Evolutionary conservation across 75 land plant genomes (phyloP).

Genomic region (Chamaecyparis obtusa): DNA sequence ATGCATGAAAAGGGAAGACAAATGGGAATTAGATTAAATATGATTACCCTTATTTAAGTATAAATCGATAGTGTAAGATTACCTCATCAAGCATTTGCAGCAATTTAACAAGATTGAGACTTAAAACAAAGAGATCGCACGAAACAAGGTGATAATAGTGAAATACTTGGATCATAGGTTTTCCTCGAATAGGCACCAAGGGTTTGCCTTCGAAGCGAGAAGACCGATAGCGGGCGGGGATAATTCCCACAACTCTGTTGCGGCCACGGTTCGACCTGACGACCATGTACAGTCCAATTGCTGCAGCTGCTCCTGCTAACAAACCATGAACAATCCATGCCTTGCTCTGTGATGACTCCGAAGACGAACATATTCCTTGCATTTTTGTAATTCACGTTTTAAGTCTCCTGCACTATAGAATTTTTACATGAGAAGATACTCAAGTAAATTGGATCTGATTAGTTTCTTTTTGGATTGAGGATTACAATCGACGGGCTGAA

Average conservation of each 20-base stretch:
- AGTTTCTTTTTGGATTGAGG: neutral
- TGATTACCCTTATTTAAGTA: neutral
- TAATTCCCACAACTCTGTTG: slow-evolving; percentile 82
- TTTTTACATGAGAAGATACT: neutral
- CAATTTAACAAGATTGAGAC: neutral
- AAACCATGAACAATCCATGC: slow-evolving; percentile 55
- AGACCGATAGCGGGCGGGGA: slow-evolving; percentile 92
- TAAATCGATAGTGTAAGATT: neutral
- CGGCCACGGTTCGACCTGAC: slow-evolving; percentile 37
- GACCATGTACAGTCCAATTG: slow-evolving; percentile 17
- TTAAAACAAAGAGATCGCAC: neutral
- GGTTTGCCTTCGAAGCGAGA: slow-evolving; percentile 96
- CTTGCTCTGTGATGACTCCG: slow-evolving; percentile 8
- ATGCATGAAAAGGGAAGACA: neutral
- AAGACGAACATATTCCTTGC: neutral
- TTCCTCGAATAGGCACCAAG: slow-evolving; percentile 81
- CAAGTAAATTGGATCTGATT: neutral
- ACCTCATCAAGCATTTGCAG: neutral
- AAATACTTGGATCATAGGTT: slow-evolving; percentile 97
- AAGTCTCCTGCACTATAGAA: neutral
- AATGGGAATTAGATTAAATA: neutral
- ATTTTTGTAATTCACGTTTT: neutral
- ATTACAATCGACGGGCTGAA: neutral
- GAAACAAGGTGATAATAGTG: neutral
- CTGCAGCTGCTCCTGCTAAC: slow-evolving; percentile 45